A percentile compares a stretch with the other conserved stretches of the same genome.
These are phyloP conservation scores for Hordeum pubiflorum DNA, from an alignment of 202 grass and related monocot genomes.

Conservation along the genomic window DNA sequence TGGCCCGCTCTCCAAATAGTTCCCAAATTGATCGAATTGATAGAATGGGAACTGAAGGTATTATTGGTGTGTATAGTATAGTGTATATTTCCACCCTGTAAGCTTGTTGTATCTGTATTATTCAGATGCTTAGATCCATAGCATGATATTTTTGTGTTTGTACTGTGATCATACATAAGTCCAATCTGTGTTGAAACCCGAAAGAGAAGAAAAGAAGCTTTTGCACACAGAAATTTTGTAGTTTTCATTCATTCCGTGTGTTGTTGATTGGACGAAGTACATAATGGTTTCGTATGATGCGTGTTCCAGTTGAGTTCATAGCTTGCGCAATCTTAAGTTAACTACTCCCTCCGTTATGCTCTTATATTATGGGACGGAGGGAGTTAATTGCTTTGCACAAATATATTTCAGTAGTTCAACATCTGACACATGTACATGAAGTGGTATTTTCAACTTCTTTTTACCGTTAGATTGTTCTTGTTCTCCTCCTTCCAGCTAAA, in stretches of 20 bases:
- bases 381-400: no score
- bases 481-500: no score
- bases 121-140: constrained; percentile 29
- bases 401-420: no score
- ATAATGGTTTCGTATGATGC: no score
- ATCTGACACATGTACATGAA: no score
- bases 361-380: no score
- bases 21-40: constrained; percentile 2
- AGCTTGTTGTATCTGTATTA: constrained; percentile 28
- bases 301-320: no score
- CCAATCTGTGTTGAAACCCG: constrained; percentile 5
- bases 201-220: not conserved
- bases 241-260: not conserved
- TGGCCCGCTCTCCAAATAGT: not conserved
- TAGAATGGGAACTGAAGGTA: constrained; percentile 23
- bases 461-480: no score
- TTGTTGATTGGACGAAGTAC: no score
- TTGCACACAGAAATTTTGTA: constrained; percentile 11
- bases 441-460: no score
- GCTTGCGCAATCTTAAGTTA: no score
- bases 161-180: constrained; percentile 15
- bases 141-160: constrained; percentile 23
- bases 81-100: constrained; percentile 35
- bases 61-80: constrained; percentile 35
- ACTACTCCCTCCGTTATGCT: no score